Conservation (phyloP, 148 eudicot genomes). For the Spergularia marina region DNA sequence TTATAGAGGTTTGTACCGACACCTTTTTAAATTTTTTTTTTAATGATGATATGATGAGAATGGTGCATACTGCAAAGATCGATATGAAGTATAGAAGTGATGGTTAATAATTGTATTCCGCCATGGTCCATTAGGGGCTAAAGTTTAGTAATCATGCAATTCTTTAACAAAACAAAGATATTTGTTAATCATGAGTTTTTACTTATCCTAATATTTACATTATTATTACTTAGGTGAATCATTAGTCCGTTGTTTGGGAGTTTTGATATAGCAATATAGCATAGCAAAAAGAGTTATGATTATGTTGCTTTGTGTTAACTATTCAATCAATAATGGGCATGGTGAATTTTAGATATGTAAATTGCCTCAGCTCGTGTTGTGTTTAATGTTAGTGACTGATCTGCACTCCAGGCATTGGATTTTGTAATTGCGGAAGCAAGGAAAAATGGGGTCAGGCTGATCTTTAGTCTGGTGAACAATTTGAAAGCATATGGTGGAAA, state of each 20-base stretch:
- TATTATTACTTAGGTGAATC: neutral
- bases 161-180: neutral
- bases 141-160: neutral
- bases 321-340: neutral
- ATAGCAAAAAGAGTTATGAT: neutral
- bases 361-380: neutral
- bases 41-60: neutral
- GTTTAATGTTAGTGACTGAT: constrained; percentile 1
- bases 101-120: neutral
- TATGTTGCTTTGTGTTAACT: neutral
- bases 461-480: constrained; percentile 78
- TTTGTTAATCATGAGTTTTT: neutral
- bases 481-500: constrained; percentile 94
- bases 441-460: constrained; percentile 56
- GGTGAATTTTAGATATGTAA: neutral
- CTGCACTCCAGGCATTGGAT: constrained; percentile 76
- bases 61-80: neutral
- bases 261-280: neutral
- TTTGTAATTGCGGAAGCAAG: constrained; percentile 88
- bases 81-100: neutral
- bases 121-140: neutral
- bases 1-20: too few relatives aligned
- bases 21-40: neutral
- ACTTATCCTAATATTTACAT: neutral
- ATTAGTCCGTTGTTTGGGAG: neutral